A percentile compares a stretch with the other conserved stretches of the same genome.
phyloP scores from a whole-genome alignment of 805 yeast genomes.

The Nakazawaea laoshanensis region DNA sequence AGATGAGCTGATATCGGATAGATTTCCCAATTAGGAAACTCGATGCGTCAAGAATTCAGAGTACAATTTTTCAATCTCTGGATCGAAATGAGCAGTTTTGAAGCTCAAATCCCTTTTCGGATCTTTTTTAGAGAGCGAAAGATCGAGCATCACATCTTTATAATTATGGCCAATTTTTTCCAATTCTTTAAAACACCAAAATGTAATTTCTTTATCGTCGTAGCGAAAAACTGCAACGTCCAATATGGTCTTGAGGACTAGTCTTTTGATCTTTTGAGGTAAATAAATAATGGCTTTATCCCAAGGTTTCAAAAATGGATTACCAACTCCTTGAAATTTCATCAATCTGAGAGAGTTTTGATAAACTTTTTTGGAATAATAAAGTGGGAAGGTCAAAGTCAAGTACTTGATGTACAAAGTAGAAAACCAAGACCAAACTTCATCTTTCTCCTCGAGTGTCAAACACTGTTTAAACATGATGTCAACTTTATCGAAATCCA shows the following conservation, averaged over 20 bases:
- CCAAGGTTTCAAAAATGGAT: constrained; percentile 20
- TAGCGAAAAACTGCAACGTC: constrained; percentile 5
- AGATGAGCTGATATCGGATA: too few relatives aligned
- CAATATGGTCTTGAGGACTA: constrained; percentile 7
- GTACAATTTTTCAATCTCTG: too few relatives aligned
- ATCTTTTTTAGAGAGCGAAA: too few relatives aligned
- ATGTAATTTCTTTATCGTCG: background rate
- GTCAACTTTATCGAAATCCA: constrained; percentile 18
- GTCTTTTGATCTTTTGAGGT: constrained; percentile 5
- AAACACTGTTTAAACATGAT: constrained; percentile 15
- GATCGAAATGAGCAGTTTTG: too few relatives aligned
- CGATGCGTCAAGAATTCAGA: too few relatives aligned
- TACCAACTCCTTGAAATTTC: constrained; percentile 7
- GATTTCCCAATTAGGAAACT: too few relatives aligned
- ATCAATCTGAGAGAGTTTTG: constrained; percentile 7
- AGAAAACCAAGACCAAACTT: constrained; percentile 20
- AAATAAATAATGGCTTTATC: constrained; percentile 17
- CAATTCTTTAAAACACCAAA: constrained; percentile 8
- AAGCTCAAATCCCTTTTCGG: too few relatives aligned
- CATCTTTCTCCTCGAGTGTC: constrained; percentile 12
- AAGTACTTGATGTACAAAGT: constrained; percentile 22
- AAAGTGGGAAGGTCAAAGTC: constrained; percentile 16
- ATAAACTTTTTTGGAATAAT: constrained; percentile 17
- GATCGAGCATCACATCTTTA: constrained; percentile 8
- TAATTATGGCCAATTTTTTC: constrained; percentile 8